Evolutionary conservation across 108 stramenopile genomes (phyloP), one percentile per base, ranked within the genome.

Genomic region (Cafeteria roenbergensis): DNA sequence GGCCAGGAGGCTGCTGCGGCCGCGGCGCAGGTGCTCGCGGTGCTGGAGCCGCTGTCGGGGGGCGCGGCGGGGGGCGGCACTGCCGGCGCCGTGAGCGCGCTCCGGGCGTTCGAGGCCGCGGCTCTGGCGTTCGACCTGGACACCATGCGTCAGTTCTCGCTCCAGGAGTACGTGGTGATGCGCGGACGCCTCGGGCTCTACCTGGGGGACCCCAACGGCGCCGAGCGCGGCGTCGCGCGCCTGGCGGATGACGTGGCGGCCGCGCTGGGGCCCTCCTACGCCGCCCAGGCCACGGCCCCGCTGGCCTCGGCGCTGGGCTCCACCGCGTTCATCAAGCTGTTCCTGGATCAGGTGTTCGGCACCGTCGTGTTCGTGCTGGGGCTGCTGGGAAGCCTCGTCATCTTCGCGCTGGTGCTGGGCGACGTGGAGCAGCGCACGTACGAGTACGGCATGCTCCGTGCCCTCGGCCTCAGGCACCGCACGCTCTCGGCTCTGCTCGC

Each of bases 371-470:
- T 53, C 52, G 24, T 53, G 21, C 52, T 53, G 20, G 52, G 17
- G 2, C 24, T 9, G 21, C 52, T 53, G 21, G 9, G 21, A 2
- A 22, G 24, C 24, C 2, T 53, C 24, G 52, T 53, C 21, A 24
- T 53, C 17, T 53, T 22, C 52, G n/a, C 24, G 17, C 52, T 53
- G 21, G 24, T 53, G 52, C 24, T 53, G 52, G 52, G 52, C n/a
- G 52, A 53, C 52, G 24, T 24, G 52, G 52, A 53, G 24, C 17
- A 9, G 21, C 8, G 24, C 1, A 53, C 52, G 20, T 53, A 53
- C 52, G 52, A 53, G 52, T 53, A 53, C 52, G 52, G 52, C 52
- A 53, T 53, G 52, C 52, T 53, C 1, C 20, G 52, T 2, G 52
- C 52, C 2, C 52, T 53, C 17, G 52, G 52, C 24, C 9, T 53